Evolutionary conservation across 73 alveolate species (phyloP).

Genomic region (Tetrahymena malaccensis): DNA sequence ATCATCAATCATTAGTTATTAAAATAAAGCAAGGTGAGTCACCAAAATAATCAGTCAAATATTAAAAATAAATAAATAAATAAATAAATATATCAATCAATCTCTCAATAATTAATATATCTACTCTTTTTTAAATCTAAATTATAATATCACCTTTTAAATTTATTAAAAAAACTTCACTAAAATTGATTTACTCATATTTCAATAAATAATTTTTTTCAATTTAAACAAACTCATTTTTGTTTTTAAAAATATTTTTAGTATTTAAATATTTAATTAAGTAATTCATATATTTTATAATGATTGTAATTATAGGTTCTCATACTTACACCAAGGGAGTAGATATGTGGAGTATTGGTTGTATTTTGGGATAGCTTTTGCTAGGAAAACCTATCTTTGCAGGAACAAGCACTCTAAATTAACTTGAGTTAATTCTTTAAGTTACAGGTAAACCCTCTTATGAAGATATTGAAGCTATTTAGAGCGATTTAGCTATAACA

Average conservation of each 20-base stretch:
- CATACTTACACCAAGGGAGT: constrained; percentile 79
- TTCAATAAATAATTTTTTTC: neutral
- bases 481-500: constrained; percentile 60
- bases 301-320: constrained; percentile 34
- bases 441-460: constrained; percentile 74
- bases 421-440: constrained; percentile 61
- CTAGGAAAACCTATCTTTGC: constrained; percentile 81
- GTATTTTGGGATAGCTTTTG: constrained; percentile 73
- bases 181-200: too few species aligned
- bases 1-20: too few species aligned
- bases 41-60: neutral
- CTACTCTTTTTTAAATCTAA: neutral
- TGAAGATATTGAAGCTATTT: constrained; percentile 73
- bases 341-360: constrained; percentile 92
- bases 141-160: neutral
- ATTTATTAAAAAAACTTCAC: too few species aligned
- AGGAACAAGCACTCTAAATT: constrained; percentile 78
- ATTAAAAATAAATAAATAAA: too few species aligned
- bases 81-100: too few species aligned
- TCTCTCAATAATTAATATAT: too few species aligned
- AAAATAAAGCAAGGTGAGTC: too few species aligned
- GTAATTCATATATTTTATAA: neutral
- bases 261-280: neutral
- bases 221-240: neutral
- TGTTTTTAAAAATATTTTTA: neutral